These are phyloP conservation scores for Bipolaris cookei DNA, from an alignment of 2,329 filamentous ascomycete genomes.

Conservation along the genomic window DNA sequence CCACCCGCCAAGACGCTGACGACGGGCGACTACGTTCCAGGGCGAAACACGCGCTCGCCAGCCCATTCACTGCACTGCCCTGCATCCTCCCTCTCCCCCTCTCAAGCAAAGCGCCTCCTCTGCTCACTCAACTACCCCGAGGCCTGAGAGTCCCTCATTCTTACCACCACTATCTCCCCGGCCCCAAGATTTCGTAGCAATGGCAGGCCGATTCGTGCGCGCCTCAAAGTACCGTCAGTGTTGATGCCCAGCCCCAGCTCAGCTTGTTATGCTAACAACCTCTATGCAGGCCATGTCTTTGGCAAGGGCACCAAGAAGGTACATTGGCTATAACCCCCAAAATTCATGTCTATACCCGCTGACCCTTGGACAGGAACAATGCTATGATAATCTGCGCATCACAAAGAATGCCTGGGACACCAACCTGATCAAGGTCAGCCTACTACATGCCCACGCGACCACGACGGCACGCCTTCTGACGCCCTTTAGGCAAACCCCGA, in stretches of 20 bases:
- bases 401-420: constrained; percentile 99
- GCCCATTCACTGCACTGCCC: constrained; percentile 16
- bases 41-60: constrained; percentile 20
- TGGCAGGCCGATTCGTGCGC: constrained; percentile 76
- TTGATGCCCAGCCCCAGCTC: constrained; percentile 28
- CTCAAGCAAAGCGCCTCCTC: constrained; percentile 16
- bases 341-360: constrained; percentile 9
- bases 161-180: constrained; percentile 8
- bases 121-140: constrained; percentile 12
- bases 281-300: constrained; percentile 86
- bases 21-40: constrained; percentile 11
- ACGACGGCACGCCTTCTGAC: constrained; percentile 36
- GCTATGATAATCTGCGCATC: constrained; percentile 97
- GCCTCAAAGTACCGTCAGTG: constrained; percentile 73
- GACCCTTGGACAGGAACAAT: constrained; percentile 71
- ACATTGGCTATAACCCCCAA: constrained; percentile 12
- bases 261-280: constrained; percentile 32
- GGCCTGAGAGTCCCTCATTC: constrained; percentile 18
- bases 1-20: constrained; percentile 19
- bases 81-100: constrained; percentile 10
- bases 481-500: constrained; percentile 81
- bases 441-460: constrained; percentile 32
- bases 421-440: constrained; percentile 89
- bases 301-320: constrained; percentile 90
- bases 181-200: constrained; percentile 42